A percentile compares a stretch with the other conserved stretches of the same genome.
Conservation (phyloP, 768 basidiomycete species). For the Hydnum rufescens region DNA sequence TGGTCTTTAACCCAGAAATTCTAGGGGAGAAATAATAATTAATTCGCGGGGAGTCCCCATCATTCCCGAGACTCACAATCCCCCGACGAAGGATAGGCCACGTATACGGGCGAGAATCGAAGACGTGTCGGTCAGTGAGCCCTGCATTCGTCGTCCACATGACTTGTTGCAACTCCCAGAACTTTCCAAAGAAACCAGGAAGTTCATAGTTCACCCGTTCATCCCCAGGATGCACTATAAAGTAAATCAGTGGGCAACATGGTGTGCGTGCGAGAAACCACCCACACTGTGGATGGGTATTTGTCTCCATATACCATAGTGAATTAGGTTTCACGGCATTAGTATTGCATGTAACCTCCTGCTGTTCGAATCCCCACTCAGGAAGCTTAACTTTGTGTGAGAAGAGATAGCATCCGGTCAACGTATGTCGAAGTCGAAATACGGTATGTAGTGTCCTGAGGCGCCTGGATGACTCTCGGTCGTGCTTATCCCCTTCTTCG, state of each 20-base stretch:
- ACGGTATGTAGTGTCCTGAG: conserved; percentile 61
- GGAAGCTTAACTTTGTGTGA: conserved; percentile 96
- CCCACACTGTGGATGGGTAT: conserved; percentile 51
- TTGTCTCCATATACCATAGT: conserved; percentile 86
- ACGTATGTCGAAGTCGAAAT: conserved; percentile 64
- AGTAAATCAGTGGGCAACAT: neutral
- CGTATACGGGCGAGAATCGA: conserved; percentile 75
- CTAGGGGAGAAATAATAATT: conserved; percentile 21
- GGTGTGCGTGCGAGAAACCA: conserved; percentile 9
- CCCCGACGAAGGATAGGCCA: conserved; percentile 90
- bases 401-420: conserved; percentile 92
- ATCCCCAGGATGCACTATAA: conserved; percentile 48
- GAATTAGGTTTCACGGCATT: conserved; percentile 81
- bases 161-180: conserved; percentile 75
- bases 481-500: conserved; percentile 40
- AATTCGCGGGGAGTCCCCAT: neutral
- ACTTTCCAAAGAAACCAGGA: conserved; percentile 83
- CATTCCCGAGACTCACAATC: conserved; percentile 39
- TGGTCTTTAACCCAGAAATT: conserved; percentile 99
- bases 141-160: conserved; percentile 98
- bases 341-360: conserved; percentile 99
- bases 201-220: conserved; percentile 72
- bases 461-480: conserved; percentile 45
- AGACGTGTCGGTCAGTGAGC: conserved; percentile 83
- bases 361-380: conserved; percentile 95